Base-by-base conservation (phyloP, 441 rosid genomes). In the Adansonia gregorii region DNA sequence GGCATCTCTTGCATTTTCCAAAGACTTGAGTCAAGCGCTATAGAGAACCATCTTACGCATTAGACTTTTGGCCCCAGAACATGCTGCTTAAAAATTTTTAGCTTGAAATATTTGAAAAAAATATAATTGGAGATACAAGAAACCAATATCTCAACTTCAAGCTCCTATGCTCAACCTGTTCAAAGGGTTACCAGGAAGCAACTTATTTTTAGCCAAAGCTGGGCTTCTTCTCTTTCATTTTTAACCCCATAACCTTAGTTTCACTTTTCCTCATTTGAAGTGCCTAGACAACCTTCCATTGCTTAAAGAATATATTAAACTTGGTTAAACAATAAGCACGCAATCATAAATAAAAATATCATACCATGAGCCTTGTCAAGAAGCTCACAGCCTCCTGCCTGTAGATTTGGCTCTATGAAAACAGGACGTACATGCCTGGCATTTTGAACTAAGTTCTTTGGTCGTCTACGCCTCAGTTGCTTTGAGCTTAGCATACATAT, bases 281-380 rank as follows among this genome's bases (percentile, higher is more conserved):
- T 51, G 24, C 60, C 74, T 24, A 69, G 73, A 69, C 58, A 69
- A 27, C 20, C 27, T n/a, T 70, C 11, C 12, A 15, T 22, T 51
- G n/a, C 46, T 35, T 27, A 15, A n/a, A 70, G 22, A 8, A 15
- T 51, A 51, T 51, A 41, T 41, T 70, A 20, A 46, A 46, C 27
- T 63, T 63, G 39, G 67, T 14, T 63, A 63, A 63, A 35, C 19
- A 63, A 63, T 14, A 35, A 6, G 3, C 7, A 49, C 3, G 39
- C 12, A 48, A 11, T 6, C 20, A 68, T 68, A 15, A 15, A 14
- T 27, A n/a, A 31, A 31, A 52, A 6, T 8, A 24, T 0, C 86
- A 72, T 90, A 93, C 93, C 92, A 39, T 83, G 89, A 83, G 86
- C 82, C 82, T 88, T 92, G 76, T 89, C 92, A 76, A 84, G 86